These are phyloP conservation scores for Limonium bicolor DNA, from an alignment of 148 eudicot species.

Conservation along the genomic window DNA sequence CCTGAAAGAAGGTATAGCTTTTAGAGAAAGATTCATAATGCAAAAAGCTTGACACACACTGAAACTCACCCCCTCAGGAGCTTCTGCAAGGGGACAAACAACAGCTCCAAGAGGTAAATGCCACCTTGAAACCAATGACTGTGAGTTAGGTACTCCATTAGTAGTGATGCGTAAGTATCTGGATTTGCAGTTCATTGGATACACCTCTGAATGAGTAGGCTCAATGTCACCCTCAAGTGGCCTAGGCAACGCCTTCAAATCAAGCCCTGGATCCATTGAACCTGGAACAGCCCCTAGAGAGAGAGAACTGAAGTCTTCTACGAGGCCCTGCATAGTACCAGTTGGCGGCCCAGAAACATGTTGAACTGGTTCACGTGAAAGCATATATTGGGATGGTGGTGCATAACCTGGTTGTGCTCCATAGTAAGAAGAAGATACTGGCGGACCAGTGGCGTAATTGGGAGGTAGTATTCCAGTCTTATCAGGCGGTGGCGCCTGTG, in stretches of 20 bases:
- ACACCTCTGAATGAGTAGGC: slow-evolving; percentile 40
- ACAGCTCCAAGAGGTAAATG: slow-evolving; percentile 97
- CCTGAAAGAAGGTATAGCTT: slow-evolving; percentile 32
- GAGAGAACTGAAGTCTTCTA: slow-evolving; percentile 73
- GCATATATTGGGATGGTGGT: slow-evolving; percentile 28
- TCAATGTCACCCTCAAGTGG: slow-evolving; percentile 81
- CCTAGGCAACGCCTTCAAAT: slow-evolving; percentile 63
- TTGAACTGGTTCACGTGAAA: slow-evolving; percentile 35
- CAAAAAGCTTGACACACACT: too few relatives aligned
- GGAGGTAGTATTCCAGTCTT: slow-evolving; percentile 25
- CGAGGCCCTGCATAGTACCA: slow-evolving; percentile 41
- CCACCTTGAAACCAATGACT: slow-evolving; percentile 89
- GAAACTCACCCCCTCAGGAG: slow-evolving; percentile 85
- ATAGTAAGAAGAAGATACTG: slow-evolving; percentile 26
- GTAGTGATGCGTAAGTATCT: slow-evolving; percentile 74
- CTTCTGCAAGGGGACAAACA: slow-evolving; percentile 95
- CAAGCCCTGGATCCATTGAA: slow-evolving; percentile 71
- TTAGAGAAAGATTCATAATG: not conserved
- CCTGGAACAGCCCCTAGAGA: slow-evolving; percentile 71
- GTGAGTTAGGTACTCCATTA: slow-evolving; percentile 74
- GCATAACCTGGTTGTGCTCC: slow-evolving; percentile 39
- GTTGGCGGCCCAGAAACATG: slow-evolving; percentile 48
- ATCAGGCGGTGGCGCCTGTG: slow-evolving; percentile 22
- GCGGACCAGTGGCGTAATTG: slow-evolving; percentile 32
- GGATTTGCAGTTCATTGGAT: slow-evolving; percentile 66